These are phyloP conservation scores for Aspergillus piperis DNA, from an alignment of 2,329 filamentous ascomycete species.

Conservation along the genomic window DNA sequence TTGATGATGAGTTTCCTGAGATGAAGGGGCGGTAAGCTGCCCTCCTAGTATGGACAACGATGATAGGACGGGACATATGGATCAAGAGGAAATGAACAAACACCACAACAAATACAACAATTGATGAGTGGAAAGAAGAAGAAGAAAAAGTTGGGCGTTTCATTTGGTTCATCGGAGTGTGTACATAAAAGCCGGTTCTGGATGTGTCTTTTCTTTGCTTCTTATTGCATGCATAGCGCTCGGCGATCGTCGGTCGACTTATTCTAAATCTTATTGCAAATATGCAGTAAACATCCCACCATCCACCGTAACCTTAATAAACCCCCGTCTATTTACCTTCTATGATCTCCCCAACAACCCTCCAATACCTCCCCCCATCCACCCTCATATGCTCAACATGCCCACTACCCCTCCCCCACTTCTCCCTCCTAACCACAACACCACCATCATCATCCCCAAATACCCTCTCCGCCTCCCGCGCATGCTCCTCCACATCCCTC, in stretches of 20 bases:
- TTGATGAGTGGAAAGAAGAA: neutral
- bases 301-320: no score
- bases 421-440: constrained; percentile 34
- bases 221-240: constrained; percentile 28
- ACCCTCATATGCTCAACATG: constrained; percentile 45
- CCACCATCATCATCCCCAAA: constrained; percentile 27
- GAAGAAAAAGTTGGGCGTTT: constrained; percentile 9
- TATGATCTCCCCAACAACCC: constrained; percentile 27
- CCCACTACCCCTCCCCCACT: constrained; percentile 34
- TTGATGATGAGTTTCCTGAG: constrained; percentile 88
- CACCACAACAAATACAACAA: neutral
- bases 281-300: no score
- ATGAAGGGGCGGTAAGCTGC: constrained; percentile 36
- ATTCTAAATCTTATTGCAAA: neutral
- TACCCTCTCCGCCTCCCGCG: neutral
- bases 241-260: constrained; percentile 19
- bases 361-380: constrained; percentile 44
- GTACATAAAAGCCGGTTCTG: neutral
- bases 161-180: neutral
- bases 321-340: no score
- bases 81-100: neutral
- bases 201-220: constrained; percentile 11
- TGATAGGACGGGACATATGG: neutral
- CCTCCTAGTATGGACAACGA: neutral
- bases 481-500: constrained; percentile 11